A percentile compares a stretch with the other conserved stretches of the same genome.
These are phyloP conservation scores for Hypoxylon perforatum DNA, from an alignment of 495 filamentous ascomycete species.

Conservation along the genomic window DNA sequence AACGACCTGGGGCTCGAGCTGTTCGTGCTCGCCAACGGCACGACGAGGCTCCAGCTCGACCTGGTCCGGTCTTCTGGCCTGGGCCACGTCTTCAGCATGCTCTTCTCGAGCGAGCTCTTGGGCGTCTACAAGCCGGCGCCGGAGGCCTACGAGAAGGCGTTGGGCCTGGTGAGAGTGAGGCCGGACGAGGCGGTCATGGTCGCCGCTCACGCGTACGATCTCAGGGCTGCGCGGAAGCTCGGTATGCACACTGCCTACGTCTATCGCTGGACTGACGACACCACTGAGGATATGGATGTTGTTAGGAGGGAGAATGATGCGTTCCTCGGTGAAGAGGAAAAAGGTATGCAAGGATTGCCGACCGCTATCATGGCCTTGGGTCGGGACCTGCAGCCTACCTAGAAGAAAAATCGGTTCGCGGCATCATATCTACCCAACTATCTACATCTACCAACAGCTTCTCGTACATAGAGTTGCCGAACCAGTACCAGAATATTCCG, in stretches of 20 bases:
- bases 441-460: constrained; percentile 33
- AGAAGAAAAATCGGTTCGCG: constrained; percentile 4
- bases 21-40: constrained; percentile 66
- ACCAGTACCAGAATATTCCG: constrained; percentile 16
- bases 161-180: constrained; percentile 54
- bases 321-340: constrained; percentile 58
- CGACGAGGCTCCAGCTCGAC: constrained; percentile 65
- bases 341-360: constrained; percentile 44
- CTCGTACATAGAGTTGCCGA: constrained; percentile 16
- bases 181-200: constrained; percentile 63
- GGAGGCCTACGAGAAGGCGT: constrained; percentile 57
- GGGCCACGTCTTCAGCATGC: constrained; percentile 54
- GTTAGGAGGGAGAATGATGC: constrained; percentile 58
- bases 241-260: constrained; percentile 66
- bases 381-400: constrained; percentile 5
- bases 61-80: constrained; percentile 59
- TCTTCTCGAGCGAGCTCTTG: constrained; percentile 64
- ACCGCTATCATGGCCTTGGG: constrained; percentile 25
- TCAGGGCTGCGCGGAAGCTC: constrained; percentile 55
- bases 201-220: constrained; percentile 66
- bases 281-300: constrained; percentile 59
- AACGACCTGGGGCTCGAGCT: constrained; percentile 42
- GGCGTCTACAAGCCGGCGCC: constrained; percentile 60
- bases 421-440: constrained; percentile 12
- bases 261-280: constrained; percentile 65